Evolutionary conservation across 2,329 filamentous ascomycete genomes (phyloP).

Genomic region (Fusarium poae): DNA sequence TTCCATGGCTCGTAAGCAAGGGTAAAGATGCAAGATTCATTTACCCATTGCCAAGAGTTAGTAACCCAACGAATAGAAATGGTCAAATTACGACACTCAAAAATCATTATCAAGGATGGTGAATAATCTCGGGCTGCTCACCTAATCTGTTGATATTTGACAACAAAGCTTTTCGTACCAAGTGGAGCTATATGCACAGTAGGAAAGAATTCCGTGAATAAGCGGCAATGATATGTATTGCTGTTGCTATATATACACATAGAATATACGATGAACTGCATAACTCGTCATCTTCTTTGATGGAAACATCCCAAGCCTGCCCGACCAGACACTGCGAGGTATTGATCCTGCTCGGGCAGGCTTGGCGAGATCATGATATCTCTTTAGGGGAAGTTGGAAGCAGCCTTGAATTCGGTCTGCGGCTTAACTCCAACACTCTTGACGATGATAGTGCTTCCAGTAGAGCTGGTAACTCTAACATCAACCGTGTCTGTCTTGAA

Average conservation of each 20-base stretch:
- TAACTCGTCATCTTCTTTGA: not conserved
- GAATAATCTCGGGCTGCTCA: not conserved
- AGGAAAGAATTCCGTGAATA: not conserved
- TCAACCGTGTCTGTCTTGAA: constrained; percentile 67
- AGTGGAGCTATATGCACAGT: not conserved
- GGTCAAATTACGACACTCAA: not conserved
- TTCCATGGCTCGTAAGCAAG: constrained; percentile 9
- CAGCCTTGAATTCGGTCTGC: constrained; percentile 47
- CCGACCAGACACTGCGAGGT: not conserved
- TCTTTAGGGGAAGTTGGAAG: constrained; percentile 50
- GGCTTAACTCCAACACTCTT: constrained; percentile 61
- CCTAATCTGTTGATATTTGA: not conserved
- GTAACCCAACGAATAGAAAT: not conserved
- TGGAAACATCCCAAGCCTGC: not conserved
- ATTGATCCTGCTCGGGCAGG: no score
- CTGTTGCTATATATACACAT: not conserved
- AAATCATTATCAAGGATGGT: no score
- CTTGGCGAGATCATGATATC: not conserved
- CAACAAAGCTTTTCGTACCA: not conserved
- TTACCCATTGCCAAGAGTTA: not conserved
- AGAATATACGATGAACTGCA: not conserved
- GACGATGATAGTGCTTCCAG: constrained; percentile 65
- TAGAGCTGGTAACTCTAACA: constrained; percentile 67
- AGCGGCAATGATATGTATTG: not conserved
- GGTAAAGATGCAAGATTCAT: not conserved